Conservation (phyloP, 805 yeast species). For the Suhomyces kilbournensis region DNA sequence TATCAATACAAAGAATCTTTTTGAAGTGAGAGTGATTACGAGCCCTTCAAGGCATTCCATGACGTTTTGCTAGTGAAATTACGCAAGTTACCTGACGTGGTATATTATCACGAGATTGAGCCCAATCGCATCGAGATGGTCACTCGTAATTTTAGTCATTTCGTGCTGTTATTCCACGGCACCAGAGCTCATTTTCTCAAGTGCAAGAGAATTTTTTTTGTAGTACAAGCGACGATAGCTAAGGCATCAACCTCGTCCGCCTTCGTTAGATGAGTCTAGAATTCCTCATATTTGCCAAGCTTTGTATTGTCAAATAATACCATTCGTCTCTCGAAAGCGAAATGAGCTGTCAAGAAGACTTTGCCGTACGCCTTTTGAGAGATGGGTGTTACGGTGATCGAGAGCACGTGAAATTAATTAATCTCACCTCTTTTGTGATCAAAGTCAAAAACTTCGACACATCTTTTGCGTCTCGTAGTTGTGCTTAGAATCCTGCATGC, state of each 20-base stretch:
- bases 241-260: not conserved
- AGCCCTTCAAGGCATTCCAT: not conserved
- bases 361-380: not conserved
- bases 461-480: not conserved
- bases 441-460: not conserved
- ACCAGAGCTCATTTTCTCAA: not conserved
- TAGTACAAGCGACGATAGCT: not conserved
- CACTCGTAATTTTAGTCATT: not conserved
- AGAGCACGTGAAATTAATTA: not conserved
- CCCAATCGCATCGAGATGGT: not conserved
- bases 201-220: not conserved
- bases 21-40: not conserved
- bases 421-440: not conserved
- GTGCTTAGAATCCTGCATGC: not conserved
- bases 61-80: not conserved
- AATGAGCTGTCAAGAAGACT: no score
- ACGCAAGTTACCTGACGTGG: not conserved
- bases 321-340: not conserved
- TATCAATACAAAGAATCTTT: not conserved
- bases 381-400: not conserved
- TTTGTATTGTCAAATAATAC: not conserved
- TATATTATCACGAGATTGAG: not conserved
- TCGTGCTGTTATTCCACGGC: not conserved
- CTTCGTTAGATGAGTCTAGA: not conserved
- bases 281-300: not conserved